Evolutionary conservation across 176 grass and related monocot genomes (phyloP).

Genomic region (Triticum dicoccoides): DNA sequence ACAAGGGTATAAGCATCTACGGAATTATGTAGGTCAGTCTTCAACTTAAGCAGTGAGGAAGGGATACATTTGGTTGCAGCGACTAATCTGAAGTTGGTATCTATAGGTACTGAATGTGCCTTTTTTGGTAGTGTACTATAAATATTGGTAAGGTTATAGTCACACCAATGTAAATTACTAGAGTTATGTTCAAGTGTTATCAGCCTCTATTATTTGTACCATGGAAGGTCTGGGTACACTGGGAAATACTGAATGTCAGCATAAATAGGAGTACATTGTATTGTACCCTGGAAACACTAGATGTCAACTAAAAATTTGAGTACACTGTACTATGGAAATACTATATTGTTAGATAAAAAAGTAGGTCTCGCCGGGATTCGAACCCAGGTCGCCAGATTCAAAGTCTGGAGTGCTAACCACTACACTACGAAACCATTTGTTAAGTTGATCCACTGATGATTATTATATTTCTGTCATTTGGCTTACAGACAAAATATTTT

Average conservation of each 20-base stretch:
- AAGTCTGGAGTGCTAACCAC: conserved; percentile 99
- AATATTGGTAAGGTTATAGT: conserved; percentile 21
- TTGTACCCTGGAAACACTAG: not conserved
- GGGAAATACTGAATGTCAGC: not conserved
- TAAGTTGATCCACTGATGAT: not conserved
- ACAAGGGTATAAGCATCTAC: conserved; percentile 1
- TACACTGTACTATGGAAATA: not conserved
- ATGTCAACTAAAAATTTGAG: not conserved
- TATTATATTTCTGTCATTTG: not conserved
- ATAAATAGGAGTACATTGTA: not conserved
- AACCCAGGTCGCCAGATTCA: conserved; percentile 99
- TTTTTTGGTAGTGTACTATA: conserved; percentile 13
- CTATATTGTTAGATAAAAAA: not conserved
- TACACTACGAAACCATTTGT: conserved; percentile 58
- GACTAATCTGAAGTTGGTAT: conserved; percentile 12
- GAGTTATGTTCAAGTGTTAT: not conserved
- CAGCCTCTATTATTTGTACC: not conserved
- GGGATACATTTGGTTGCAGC: not conserved
- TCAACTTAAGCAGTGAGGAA: not conserved
- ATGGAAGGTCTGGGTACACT: not conserved
- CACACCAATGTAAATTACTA: not conserved
- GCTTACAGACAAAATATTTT: not conserved
- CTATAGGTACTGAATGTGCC: conserved; percentile 31
- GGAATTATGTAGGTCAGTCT: not conserved
- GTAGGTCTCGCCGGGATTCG: conserved; percentile 67